These are phyloP conservation scores for Quercus lobata DNA, from an alignment of 331 rosid species.

Conservation along the genomic window DNA sequence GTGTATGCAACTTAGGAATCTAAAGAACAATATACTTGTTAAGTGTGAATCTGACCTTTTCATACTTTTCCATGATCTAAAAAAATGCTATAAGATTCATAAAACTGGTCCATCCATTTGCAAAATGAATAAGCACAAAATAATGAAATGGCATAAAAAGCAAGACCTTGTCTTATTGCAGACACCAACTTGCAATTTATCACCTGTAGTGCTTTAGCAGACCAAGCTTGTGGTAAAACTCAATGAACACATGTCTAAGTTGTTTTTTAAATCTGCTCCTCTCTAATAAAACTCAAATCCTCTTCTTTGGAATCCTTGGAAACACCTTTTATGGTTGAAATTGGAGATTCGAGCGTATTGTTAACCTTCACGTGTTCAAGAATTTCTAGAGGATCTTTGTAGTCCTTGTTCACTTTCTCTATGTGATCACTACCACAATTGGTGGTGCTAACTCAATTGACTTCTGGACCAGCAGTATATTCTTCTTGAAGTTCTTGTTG, in stretches of 20 bases:
- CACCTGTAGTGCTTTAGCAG: slow-evolving; percentile 68
- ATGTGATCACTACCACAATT: slow-evolving; percentile 6
- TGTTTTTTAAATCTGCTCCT: slow-evolving; percentile 47
- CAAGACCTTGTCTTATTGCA: background rate
- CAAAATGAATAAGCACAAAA: slow-evolving; percentile 22
- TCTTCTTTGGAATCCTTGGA: slow-evolving; percentile 40
- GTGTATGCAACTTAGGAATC: slow-evolving; percentile 2
- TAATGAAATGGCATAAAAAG: background rate
- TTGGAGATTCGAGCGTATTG: slow-evolving; percentile 31
- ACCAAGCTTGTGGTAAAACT: slow-evolving; percentile 62
- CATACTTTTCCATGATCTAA: slow-evolving; percentile 73
- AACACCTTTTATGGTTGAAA: slow-evolving; percentile 38
- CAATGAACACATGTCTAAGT: slow-evolving; percentile 51
- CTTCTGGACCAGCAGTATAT: slow-evolving; percentile 7
- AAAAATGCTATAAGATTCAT: slow-evolving; percentile 76
- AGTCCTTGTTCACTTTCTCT: slow-evolving; percentile 14
- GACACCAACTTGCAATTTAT: slow-evolving; percentile 4
- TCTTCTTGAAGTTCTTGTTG: slow-evolving; percentile 4
- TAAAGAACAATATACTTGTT: background rate
- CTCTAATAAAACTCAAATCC: slow-evolving; percentile 38
- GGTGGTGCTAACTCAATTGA: slow-evolving; percentile 9
- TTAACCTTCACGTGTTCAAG: slow-evolving; percentile 51
- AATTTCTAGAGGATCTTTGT: slow-evolving; percentile 37
- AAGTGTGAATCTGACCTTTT: slow-evolving; percentile 45
- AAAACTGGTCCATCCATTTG: slow-evolving; percentile 44